Base-by-base conservation (phyloP, 2,329 filamentous ascomycete genomes). In the Alternaria viburni region DNA sequence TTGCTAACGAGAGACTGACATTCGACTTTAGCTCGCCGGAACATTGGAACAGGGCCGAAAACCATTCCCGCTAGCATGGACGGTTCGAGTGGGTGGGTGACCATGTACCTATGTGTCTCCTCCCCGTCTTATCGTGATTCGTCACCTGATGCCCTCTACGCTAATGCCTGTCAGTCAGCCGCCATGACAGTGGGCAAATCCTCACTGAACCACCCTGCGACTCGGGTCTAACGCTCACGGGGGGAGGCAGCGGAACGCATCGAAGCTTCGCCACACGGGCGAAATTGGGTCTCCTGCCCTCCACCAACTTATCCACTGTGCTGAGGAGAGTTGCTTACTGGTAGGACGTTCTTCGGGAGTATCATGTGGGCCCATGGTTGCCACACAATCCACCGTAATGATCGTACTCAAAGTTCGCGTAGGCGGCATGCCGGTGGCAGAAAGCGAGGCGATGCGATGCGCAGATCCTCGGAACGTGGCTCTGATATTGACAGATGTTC, bases 201-300 rank as follows among this genome's bases (percentile, higher is more conserved):
- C 65, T 64, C 49, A 62, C 36, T 49, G 62, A 59, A 59, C 66
- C 61, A 56, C 63, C 68, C 70, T 65, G 63, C 41, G 58, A 65
- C 61, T 67, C 63, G 70, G 71, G 64, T 71, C 65, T 49, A 62
- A 61, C 57, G 57, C 61, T 57, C 65, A 62, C 19, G 63, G 59
- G 65, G 59, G 59, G 64, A 66, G 54, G 68, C 58, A 63, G 66
- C 49, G 69, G 71, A 59, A 63, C 54, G 66, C 61, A 68, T 71
- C 64, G 55, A 70, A 66, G 65, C 69, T 69, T 76, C 66, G 70
- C 73, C 73, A 74, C 74, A 68, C 64, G 52, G 59, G 68, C 66
- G 63, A 66, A 66, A 69, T 36, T 55, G 46, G 45, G 26, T 59
- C 64, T 58, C 57, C 52, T 59, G 55, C 52, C 49, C 46, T 61